phyloP scores from a whole-genome alignment of 139 green algal species.

The Cymbomonas tetramitiformis region DNA sequence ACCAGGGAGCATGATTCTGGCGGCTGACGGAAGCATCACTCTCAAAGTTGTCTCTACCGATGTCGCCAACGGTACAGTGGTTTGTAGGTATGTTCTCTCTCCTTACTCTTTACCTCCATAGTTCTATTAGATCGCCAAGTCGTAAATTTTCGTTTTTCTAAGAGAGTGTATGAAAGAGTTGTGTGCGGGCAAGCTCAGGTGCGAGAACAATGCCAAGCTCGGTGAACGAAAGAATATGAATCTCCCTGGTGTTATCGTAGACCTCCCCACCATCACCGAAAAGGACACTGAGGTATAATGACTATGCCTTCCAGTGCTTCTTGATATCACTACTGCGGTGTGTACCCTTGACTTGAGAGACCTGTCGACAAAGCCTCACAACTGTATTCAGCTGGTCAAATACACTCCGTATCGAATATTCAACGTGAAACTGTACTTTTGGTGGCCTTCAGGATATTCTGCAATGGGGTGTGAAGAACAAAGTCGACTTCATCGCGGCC shows the following conservation, averaged over 20 bases:
- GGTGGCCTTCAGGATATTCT: conserved; percentile 78
- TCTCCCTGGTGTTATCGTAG: conserved; percentile 79
- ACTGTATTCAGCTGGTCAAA: too few species aligned
- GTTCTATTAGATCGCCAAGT: not conserved
- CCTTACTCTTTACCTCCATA: not conserved
- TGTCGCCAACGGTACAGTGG: conserved; percentile 4
- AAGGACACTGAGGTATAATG: conserved; percentile 87
- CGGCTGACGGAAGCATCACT: conserved; percentile 85
- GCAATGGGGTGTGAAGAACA: conserved; percentile 86
- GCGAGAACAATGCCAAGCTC: conserved; percentile 70
- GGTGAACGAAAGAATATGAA: conserved; percentile 91
- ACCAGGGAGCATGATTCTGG: conserved; percentile 70
- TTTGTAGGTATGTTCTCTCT: not conserved
- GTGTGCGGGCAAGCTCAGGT: conserved; percentile 32
- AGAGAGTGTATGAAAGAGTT: conserved; percentile 74
- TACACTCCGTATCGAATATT: too few species aligned
- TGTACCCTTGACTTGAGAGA: too few species aligned
- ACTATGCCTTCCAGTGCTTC: too few species aligned
- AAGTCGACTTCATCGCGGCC: conserved; percentile 94
- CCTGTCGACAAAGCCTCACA: too few species aligned
- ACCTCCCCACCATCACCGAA: conserved; percentile 82
- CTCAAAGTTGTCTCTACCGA: conserved; percentile 53
- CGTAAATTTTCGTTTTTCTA: not conserved
- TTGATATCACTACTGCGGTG: too few species aligned
- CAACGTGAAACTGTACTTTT: conserved; percentile 70